Conservation (phyloP, 441 rosid genomes). For the Daphne laureola region DNA sequence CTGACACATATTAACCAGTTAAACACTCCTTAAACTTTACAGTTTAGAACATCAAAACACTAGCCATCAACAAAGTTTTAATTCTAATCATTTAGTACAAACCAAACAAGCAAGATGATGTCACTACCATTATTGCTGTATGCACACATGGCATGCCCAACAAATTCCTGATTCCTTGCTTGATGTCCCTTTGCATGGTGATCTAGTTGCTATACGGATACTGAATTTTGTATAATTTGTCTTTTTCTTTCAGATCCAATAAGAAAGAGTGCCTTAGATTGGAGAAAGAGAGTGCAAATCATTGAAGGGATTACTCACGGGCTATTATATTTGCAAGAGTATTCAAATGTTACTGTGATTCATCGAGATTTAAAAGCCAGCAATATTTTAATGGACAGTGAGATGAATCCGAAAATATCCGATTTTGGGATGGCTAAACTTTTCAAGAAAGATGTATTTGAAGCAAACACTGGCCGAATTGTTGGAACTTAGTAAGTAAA, state of each 20-base stretch:
- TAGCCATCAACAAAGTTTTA: no score
- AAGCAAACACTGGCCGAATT: conserved; percentile 24
- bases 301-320: conserved; percentile 33
- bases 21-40: no score
- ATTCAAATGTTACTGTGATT: conserved; percentile 17
- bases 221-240: no score
- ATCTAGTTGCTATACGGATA: no score
- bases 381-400: conserved; percentile 15
- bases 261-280: conserved; percentile 13
- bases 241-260: conserved; percentile 10
- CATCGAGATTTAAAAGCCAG: conserved; percentile 27
- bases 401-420: conserved; percentile 21
- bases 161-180: conserved; percentile 21
- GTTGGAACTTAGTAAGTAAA: conserved; percentile 28
- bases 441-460: conserved; percentile 18
- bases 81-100: no score
- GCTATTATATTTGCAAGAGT: conserved; percentile 29
- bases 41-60: no score
- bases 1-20: no score
- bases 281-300: conserved; percentile 28
- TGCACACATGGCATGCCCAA: conserved; percentile 27
- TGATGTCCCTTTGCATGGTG: no score
- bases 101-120: no score
- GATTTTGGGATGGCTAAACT: conserved; percentile 23
- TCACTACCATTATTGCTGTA: not conserved